phyloP scores from a whole-genome alignment of 805 yeast species.

The Crinitomyces ghanaensis region DNA sequence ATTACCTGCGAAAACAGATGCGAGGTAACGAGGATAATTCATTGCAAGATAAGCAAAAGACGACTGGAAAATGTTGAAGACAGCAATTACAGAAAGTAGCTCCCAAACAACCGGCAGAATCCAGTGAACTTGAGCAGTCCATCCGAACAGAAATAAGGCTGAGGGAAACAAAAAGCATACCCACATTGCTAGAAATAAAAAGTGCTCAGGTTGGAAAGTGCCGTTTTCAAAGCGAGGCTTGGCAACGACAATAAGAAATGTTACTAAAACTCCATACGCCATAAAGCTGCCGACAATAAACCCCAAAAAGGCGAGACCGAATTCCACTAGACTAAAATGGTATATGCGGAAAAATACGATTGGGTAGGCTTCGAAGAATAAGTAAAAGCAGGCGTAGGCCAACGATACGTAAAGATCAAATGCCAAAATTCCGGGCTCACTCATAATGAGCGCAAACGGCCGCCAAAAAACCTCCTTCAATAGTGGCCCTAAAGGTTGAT shows the following conservation, averaged over 20 bases:
- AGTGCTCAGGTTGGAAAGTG: constrained; percentile 11
- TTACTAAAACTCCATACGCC: constrained; percentile 22
- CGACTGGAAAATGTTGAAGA: constrained; percentile 38
- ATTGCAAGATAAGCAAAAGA: constrained; percentile 37
- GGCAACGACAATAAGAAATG: constrained; percentile 4
- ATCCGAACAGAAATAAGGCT: constrained; percentile 39
- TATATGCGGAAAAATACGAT: constrained; percentile 37
- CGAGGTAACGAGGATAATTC: constrained; percentile 38
- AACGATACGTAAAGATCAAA: constrained; percentile 42
- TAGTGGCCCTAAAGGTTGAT: constrained; percentile 17
- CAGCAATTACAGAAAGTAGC: constrained; percentile 29
- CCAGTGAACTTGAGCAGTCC: constrained; percentile 43
- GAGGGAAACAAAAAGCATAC: constrained; percentile 28
- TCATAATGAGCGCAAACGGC: constrained; percentile 36
- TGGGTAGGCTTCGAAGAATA: constrained; percentile 55
- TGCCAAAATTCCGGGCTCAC: constrained; percentile 46
- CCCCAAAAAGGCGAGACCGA: constrained; percentile 38
- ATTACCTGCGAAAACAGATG: constrained; percentile 51
- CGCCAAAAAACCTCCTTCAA: constrained; percentile 16
- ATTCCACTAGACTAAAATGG: constrained; percentile 37
- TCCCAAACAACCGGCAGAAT: constrained; percentile 37
- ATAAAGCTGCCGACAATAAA: constrained; percentile 35
- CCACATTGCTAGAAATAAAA: constrained; percentile 11
- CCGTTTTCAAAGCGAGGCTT: constrained; percentile 7
- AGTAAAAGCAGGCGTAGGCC: constrained; percentile 41